Conservation (phyloP, 2,329 filamentous ascomycete genomes). For the Fusarium euwallaceae region DNA sequence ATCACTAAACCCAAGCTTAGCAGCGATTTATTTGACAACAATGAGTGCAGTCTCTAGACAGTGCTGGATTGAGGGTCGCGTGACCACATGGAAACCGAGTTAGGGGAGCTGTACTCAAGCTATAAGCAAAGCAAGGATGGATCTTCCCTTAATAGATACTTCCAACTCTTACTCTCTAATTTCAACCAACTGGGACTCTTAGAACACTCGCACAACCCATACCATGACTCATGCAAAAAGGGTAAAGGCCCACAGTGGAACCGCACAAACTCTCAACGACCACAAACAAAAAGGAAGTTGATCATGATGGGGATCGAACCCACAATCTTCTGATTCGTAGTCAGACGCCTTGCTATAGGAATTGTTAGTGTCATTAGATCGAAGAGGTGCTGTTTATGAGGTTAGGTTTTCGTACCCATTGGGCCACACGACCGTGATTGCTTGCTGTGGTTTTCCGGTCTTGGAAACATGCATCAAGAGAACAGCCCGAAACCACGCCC, state of each 20-base stretch:
- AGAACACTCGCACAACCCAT: neutral
- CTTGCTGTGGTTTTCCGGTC: neutral
- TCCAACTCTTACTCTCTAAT: neutral
- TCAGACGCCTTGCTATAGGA: neutral
- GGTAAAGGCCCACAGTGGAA: neutral
- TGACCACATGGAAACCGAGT: neutral
- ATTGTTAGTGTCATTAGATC: neutral
- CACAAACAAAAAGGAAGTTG: neutral
- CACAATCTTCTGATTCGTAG: slow-evolving; percentile 6
- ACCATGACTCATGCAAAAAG: neutral
- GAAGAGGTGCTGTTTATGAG: neutral
- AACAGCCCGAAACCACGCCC: neutral
- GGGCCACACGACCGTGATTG: slow-evolving; percentile 1
- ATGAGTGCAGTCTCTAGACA: neutral
- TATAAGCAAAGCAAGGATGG: too few relatives aligned
- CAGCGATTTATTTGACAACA: neutral
- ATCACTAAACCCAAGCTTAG: neutral
- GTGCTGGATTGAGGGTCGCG: neutral
- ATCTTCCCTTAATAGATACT: neutral
- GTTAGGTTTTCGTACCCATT: neutral
- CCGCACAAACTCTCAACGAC: neutral
- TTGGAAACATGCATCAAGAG: neutral
- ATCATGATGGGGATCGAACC: slow-evolving; percentile 4
- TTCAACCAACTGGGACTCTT: neutral
- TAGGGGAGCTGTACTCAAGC: neutral